A percentile compares a stretch with the other conserved stretches of the same genome.
These are phyloP conservation scores for Penicillium sp. DNA, from an alignment of 2,329 filamentous ascomycete species.

Conservation along the genomic window DNA sequence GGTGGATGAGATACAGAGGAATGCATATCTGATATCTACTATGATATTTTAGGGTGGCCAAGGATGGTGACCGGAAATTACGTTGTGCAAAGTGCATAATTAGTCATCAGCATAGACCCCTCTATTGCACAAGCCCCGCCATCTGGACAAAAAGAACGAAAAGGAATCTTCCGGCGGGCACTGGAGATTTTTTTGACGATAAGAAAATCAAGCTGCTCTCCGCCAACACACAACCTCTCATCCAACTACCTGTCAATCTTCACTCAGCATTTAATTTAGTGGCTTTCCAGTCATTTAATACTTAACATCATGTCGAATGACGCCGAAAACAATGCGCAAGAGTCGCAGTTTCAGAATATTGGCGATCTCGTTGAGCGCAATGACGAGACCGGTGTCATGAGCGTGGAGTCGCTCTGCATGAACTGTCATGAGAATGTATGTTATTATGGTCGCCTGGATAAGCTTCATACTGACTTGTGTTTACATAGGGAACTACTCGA, in stretches of 20 bases:
- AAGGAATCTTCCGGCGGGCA: slow-evolving; percentile 39
- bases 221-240: background rate
- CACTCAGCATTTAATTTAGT: background rate
- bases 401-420: slow-evolving; percentile 77
- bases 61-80: no score
- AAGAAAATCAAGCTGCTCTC: slow-evolving; percentile 14
- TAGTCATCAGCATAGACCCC: slow-evolving; percentile 25
- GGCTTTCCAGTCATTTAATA: background rate
- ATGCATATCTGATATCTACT: no score
- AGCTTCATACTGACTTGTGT: slow-evolving; percentile 16
- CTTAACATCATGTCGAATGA: slow-evolving; percentile 35
- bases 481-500: slow-evolving; percentile 72
- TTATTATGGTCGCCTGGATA: slow-evolving; percentile 35
- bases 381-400: slow-evolving; percentile 49
- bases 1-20: no score
- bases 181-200: slow-evolving; percentile 27
- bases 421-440: slow-evolving; percentile 80
- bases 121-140: slow-evolving; percentile 27
- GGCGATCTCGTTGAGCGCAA: slow-evolving; percentile 44
- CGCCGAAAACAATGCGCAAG: slow-evolving; percentile 25
- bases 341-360: slow-evolving; percentile 44
- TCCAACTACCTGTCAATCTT: background rate
- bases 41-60: no score
- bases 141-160: slow-evolving; percentile 22
- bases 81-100: slow-evolving; percentile 6